phyloP scores from a whole-genome alignment of 2,329 filamentous ascomycete genomes.

The Xylariomycetidae sp. region DNA sequence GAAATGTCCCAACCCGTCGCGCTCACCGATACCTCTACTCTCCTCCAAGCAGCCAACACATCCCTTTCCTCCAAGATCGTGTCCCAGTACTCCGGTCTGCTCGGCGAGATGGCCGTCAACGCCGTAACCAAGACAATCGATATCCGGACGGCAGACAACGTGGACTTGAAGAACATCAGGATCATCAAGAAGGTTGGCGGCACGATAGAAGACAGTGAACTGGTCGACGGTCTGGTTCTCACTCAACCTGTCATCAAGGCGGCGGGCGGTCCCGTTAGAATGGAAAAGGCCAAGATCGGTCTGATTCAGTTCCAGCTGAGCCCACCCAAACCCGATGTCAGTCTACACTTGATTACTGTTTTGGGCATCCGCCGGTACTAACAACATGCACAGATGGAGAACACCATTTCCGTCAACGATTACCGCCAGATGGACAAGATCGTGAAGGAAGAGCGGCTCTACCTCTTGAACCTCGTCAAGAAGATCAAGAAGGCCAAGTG shows the following conservation, averaged over 20 bases:
- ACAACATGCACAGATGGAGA: constrained; percentile 70
- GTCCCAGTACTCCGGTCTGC: constrained; percentile 87
- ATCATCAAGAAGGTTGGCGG: constrained; percentile 97
- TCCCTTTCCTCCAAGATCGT: constrained; percentile 98
- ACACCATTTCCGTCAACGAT: constrained; percentile 98
- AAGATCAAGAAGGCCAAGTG: constrained; percentile 99
- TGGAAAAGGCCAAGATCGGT: constrained; percentile 96
- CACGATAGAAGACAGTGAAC: constrained; percentile 96
- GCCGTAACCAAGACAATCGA: constrained; percentile 95
- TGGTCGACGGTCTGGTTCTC: constrained; percentile 89
- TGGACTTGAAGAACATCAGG: constrained; percentile 92
- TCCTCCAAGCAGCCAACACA: constrained; percentile 94
- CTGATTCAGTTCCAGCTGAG: constrained; percentile 98
- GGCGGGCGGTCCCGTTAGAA: constrained; percentile 80
- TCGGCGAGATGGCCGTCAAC: constrained; percentile 98
- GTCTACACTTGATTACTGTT: too few species aligned
- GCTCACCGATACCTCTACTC: constrained; percentile 77
- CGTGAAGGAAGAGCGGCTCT: constrained; percentile 96
- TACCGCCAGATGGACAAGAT: constrained; percentile 99
- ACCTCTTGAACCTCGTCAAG: constrained; percentile 97
- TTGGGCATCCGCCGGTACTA: too few species aligned
- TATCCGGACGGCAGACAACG: constrained; percentile 89
- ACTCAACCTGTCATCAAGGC: constrained; percentile 92
- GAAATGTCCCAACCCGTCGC: constrained; percentile 94
- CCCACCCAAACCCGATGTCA: constrained; percentile 91